Conservation (phyloP, 2,329 filamentous ascomycete genomes). For the Talaromyces albobiverticillius region DNA sequence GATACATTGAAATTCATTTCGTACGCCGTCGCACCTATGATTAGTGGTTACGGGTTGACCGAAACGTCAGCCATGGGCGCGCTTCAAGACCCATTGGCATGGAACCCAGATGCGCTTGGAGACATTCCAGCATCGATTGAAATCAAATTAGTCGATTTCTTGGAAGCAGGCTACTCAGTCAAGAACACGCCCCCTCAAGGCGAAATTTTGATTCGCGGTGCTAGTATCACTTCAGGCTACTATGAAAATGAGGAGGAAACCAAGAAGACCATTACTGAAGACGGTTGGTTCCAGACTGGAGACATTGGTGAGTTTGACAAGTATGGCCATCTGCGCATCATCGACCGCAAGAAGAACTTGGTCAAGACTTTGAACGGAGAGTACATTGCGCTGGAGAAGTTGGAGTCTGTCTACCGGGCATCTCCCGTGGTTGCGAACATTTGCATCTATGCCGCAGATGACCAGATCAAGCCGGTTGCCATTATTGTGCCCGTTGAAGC, state of each 20-base stretch:
- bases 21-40: slow-evolving; percentile 89
- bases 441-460: slow-evolving; percentile 76
- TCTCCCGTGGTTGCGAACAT: slow-evolving; percentile 77
- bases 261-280: slow-evolving; percentile 68
- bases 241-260: slow-evolving; percentile 86
- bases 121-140: slow-evolving; percentile 75
- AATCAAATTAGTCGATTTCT: slow-evolving; percentile 86
- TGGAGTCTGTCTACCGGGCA: slow-evolving; percentile 86
- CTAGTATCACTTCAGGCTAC: slow-evolving; percentile 72
- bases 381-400: slow-evolving; percentile 95
- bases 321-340: slow-evolving; percentile 77
- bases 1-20: slow-evolving; percentile 90
- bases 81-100: slow-evolving; percentile 71
- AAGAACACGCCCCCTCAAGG: slow-evolving; percentile 77
- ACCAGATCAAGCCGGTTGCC: slow-evolving; percentile 75
- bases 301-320: slow-evolving; percentile 88
- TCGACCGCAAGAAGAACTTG: slow-evolving; percentile 97
- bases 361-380: slow-evolving; percentile 94
- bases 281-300: slow-evolving; percentile 96
- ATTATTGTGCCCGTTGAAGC: slow-evolving; percentile 66
- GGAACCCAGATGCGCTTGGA: slow-evolving; percentile 73
- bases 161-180: slow-evolving; percentile 81
- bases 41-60: slow-evolving; percentile 89
- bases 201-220: slow-evolving; percentile 85
- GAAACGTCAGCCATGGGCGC: slow-evolving; percentile 73